Base-by-base conservation (phyloP, 306 rosid species). In the Castanea sativa region DNA sequence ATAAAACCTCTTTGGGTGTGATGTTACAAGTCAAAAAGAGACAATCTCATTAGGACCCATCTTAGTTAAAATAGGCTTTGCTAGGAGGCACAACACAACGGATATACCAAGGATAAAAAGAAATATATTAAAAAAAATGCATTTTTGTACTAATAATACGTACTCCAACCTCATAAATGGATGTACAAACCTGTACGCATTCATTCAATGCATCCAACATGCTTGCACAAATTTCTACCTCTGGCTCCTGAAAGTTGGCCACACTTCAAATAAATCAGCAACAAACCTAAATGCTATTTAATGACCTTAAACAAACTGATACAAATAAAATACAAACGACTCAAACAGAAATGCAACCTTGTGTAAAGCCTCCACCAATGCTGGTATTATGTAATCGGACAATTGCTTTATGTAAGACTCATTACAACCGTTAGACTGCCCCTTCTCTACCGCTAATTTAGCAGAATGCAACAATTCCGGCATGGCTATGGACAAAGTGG, bases 321-420 rank as follows among this genome's bases (percentile, higher is more conserved):
- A 30, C 55, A 27, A 20, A 25, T 32, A 20, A 18, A 3, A 14
- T 12, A 71, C 6, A 14, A 55, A 78, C 27, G 3, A 61, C 71
- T 52, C 80, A 79, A 78, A 83, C 38, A 15, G 68, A 9, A 23
- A 27, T 9, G 25, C 76, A 71, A 92, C 99, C 95, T 95, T 95
- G 77, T 95, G 99, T 78, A 95, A 82, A 75, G 99, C 97, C 85
- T 95, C 99, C 89, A 91, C 93, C 81, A 95, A 83, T 88, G 92
- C 92, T 69, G 99, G 99, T 76, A 95, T 87, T 73, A 95, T 91
- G 86, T 91, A 95, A 81, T 95, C 98, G 32, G 99, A 91, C 85
- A 95, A 80, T 81, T 93, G 99, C 79, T 95, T 95, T 79, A 95
- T 25, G 82, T 95, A 95, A 74, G 96, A 80, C 81, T 86, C 92